Evolutionary conservation across 1,139 yeast genomes (phyloP).

Genomic region (Hansenula lynferdii): DNA sequence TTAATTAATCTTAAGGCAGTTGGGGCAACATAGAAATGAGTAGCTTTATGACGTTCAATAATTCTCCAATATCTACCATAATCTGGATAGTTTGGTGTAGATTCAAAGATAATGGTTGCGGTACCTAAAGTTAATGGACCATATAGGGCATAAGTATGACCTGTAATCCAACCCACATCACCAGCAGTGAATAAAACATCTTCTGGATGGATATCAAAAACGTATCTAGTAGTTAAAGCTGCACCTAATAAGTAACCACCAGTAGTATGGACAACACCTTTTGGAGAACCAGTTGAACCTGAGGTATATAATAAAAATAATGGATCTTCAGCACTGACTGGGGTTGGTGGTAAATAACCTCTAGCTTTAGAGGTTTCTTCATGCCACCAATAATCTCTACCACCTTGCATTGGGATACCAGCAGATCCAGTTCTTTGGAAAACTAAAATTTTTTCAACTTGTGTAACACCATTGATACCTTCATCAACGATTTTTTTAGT

Average conservation of each 20-base stretch:
- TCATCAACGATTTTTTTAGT: conserved; percentile 95
- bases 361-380: conserved; percentile 78
- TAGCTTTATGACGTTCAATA: conserved; percentile 86
- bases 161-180: conserved; percentile 99
- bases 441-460: conserved; percentile 79
- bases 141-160: conserved; percentile 93
- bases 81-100: conserved; percentile 97
- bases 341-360: conserved; percentile 81
- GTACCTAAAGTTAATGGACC: conserved; percentile 91
- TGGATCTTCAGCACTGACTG: conserved; percentile 90
- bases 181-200: conserved; percentile 96
- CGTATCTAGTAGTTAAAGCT: conserved; percentile 88
- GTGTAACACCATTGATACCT: conserved; percentile 74
- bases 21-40: conserved; percentile 98
- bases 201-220: conserved; percentile 85
- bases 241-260: conserved; percentile 96
- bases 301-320: conserved; percentile 88
- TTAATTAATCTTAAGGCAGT: conserved; percentile 94
- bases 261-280: conserved; percentile 95
- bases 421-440: conserved; percentile 79
- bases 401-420: conserved; percentile 62
- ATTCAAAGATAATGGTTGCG: conserved; percentile 91
- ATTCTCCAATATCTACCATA: conserved; percentile 97
- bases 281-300: conserved; percentile 97
- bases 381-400: conserved; percentile 95